These are phyloP conservation scores for Talaromyces atroroseus DNA, from an alignment of 2,329 filamentous ascomycete genomes.

Conservation along the genomic window DNA sequence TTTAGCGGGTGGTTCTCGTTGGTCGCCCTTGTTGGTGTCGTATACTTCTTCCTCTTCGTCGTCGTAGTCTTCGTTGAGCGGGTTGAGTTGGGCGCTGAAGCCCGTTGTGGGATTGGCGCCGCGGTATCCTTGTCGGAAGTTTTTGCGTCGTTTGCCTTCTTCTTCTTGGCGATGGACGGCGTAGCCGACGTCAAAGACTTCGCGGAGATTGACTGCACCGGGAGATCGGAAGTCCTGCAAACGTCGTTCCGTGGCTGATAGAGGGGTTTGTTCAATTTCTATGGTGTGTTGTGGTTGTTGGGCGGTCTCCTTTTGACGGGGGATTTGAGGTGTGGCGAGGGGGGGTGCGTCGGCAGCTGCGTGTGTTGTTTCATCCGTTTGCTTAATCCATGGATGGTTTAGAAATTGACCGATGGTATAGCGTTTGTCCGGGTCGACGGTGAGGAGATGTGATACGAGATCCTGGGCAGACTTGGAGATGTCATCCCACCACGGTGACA, in stretches of 20 bases:
- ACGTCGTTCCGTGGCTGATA: slow-evolving; percentile 55
- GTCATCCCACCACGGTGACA: slow-evolving; percentile 99
- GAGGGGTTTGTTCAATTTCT: slow-evolving; percentile 40
- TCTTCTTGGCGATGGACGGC: slow-evolving; percentile 96
- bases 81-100: slow-evolving; percentile 58
- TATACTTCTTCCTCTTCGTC: slow-evolving; percentile 55
- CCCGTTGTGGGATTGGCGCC: slow-evolving; percentile 50
- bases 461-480: slow-evolving; percentile 95
- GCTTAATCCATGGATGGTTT: slow-evolving; percentile 86
- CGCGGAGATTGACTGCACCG: slow-evolving; percentile 87
- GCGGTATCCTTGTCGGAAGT: slow-evolving; percentile 66
- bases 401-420: slow-evolving; percentile 92
- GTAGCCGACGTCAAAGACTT: slow-evolving; percentile 98
- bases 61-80: slow-evolving; percentile 59
- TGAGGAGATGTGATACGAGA: slow-evolving; percentile 84
- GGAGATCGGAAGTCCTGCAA: slow-evolving; percentile 86
- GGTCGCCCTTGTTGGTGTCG: slow-evolving; percentile 24
- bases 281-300: slow-evolving; percentile 27
- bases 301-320: slow-evolving; percentile 53
- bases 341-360: slow-evolving; percentile 65
- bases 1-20: slow-evolving; percentile 50
- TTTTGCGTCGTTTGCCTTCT: slow-evolving; percentile 85
- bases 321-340: slow-evolving; percentile 59
- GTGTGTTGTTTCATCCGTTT: slow-evolving; percentile 61
- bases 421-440: slow-evolving; percentile 89